Evolutionary conservation across 2,329 filamentous ascomycete genomes (phyloP).

Genomic region (Byssothecium circinans): DNA sequence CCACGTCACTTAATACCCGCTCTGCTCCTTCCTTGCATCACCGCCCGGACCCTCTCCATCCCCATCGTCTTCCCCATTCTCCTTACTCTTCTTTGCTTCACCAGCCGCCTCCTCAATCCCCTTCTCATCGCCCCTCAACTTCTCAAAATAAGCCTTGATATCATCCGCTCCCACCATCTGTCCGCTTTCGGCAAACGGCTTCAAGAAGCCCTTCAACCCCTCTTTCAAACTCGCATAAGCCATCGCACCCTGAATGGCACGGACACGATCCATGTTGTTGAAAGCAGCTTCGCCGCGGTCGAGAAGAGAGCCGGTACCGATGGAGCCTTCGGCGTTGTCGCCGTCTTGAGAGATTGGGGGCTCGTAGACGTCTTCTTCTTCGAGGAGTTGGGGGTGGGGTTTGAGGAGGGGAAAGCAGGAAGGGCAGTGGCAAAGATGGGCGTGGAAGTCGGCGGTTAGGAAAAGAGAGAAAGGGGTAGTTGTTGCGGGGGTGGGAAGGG

Average conservation of each 20-base stretch:
- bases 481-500: constrained; percentile 54
- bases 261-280: constrained; percentile 86
- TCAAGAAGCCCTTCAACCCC: constrained; percentile 90
- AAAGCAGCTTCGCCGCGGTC: constrained; percentile 92
- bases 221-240: constrained; percentile 96
- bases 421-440: constrained; percentile 78
- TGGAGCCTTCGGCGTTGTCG: constrained; percentile 58
- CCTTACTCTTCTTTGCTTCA: constrained; percentile 31
- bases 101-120: constrained; percentile 55
- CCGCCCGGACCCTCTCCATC: constrained; percentile 18
- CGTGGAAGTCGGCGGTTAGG: constrained; percentile 75
- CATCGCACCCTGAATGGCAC: constrained; percentile 94
- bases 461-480: constrained; percentile 75
- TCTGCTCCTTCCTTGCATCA: constrained; percentile 42
- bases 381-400: constrained; percentile 76
- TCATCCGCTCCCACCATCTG: constrained; percentile 88
- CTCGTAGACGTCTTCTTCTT: constrained; percentile 93
- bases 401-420: constrained; percentile 76
- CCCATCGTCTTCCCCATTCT: constrained; percentile 30
- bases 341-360: constrained; percentile 71
- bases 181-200: constrained; percentile 90
- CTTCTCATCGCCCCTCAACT: constrained; percentile 83
- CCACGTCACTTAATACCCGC: no score
- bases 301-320: constrained; percentile 78
- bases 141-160: constrained; percentile 95